phyloP scores from a whole-genome alignment of 495 filamentous ascomycete species.

The Penicillium samsonianum region DNA sequence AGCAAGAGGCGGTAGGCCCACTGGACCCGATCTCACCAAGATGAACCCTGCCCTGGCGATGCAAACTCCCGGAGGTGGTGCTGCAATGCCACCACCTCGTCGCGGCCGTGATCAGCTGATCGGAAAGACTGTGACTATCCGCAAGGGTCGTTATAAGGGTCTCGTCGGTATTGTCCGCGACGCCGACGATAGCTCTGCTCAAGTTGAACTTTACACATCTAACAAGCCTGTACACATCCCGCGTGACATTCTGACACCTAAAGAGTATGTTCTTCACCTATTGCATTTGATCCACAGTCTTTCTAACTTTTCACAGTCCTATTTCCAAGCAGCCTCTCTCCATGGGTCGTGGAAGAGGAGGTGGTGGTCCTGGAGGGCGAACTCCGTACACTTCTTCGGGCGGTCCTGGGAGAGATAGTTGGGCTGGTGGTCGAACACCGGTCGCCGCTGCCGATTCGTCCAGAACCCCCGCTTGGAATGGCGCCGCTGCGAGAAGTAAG shows the following conservation, averaged over 20 bases:
- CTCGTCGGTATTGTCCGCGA: slow-evolving; percentile 94
- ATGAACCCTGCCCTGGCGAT: slow-evolving; percentile 89
- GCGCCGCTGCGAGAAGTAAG: slow-evolving; percentile 57
- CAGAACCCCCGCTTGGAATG: slow-evolving; percentile 72
- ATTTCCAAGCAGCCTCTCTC: slow-evolving; percentile 74
- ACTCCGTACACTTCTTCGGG: slow-evolving; percentile 45
- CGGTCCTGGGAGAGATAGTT: slow-evolving; percentile 40
- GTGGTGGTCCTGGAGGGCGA: slow-evolving; percentile 40
- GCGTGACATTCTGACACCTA: slow-evolving; percentile 75
- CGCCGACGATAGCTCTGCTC: slow-evolving; percentile 76
- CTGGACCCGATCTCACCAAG: slow-evolving; percentile 74
- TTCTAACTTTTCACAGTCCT: slow-evolving; percentile 41
- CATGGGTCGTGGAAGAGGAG: slow-evolving; percentile 58
- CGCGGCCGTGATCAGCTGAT: slow-evolving; percentile 80
- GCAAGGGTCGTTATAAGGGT: slow-evolving; percentile 85
- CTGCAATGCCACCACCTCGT: slow-evolving; percentile 73
- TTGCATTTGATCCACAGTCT: background rate
- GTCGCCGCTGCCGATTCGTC: slow-evolving; percentile 58
- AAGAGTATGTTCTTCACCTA: slow-evolving; percentile 59
- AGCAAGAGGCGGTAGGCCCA: slow-evolving; percentile 79
- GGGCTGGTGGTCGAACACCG: slow-evolving; percentile 69
- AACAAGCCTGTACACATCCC: slow-evolving; percentile 80
- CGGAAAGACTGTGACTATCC: slow-evolving; percentile 85
- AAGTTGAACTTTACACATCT: slow-evolving; percentile 91
- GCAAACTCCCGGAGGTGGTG: slow-evolving; percentile 44